These are phyloP conservation scores for Debaryomycetaceae sp. DNA, from an alignment of 1,139 yeast genomes.

Conservation along the genomic window DNA sequence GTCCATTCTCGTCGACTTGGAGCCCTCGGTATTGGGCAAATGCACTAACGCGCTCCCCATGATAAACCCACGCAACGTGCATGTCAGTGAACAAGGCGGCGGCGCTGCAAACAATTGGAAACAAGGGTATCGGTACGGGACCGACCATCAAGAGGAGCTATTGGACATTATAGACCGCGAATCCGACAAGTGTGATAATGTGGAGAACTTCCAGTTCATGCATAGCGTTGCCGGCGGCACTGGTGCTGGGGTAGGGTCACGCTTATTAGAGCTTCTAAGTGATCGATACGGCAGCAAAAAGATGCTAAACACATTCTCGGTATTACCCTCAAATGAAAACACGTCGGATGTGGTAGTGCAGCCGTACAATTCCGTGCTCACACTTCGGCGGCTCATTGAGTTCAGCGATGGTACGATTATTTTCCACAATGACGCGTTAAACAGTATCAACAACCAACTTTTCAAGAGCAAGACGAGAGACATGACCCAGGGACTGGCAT, in stretches of 20 bases:
- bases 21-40: conserved; percentile 77
- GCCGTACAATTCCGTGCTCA: conserved; percentile 82
- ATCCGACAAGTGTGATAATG: conserved; percentile 79
- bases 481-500: conserved; percentile 26
- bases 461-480: conserved; percentile 6
- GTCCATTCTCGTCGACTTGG: conserved; percentile 74
- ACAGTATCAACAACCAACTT: conserved; percentile 49
- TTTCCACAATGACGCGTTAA: conserved; percentile 80
- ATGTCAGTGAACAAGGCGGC: conserved; percentile 67
- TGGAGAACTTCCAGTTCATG: conserved; percentile 81
- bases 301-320: conserved; percentile 72
- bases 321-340: conserved; percentile 67
- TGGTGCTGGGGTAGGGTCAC: conserved; percentile 91
- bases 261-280: conserved; percentile 60
- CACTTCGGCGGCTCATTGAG: conserved; percentile 72
- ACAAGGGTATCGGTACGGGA: conserved; percentile 75
- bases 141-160: conserved; percentile 56
- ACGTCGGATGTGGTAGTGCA: conserved; percentile 94
- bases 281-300: conserved; percentile 78
- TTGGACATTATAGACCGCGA: conserved; percentile 82
- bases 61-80: conserved; percentile 78
- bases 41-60: conserved; percentile 50
- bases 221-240: conserved; percentile 99
- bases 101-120: conserved; percentile 98
- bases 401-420: conserved; percentile 80